Evolutionary conservation across 148 eudicot genomes (phyloP).

Genomic region (Gaultheria prostrata): DNA sequence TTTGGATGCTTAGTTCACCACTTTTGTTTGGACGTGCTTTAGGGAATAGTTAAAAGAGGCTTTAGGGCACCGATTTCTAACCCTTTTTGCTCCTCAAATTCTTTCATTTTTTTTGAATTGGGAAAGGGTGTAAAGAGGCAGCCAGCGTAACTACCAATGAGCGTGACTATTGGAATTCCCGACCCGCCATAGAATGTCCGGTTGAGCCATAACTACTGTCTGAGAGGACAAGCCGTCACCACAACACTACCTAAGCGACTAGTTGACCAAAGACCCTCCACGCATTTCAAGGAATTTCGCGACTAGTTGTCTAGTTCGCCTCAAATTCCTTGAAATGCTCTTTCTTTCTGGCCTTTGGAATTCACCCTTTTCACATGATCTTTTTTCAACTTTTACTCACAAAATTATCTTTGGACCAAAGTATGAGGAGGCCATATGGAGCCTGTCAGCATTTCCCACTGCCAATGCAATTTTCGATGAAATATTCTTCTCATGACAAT

Average conservation of each 20-base stretch:
- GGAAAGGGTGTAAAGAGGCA: too few relatives aligned
- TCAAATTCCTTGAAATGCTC: constrained; percentile 27
- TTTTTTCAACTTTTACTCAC: background rate
- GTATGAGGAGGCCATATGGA: constrained; percentile 19
- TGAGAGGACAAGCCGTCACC: too few relatives aligned
- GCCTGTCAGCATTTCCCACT: constrained; percentile 5
- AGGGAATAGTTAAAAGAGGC: constrained; percentile 17
- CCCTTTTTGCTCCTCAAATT: constrained; percentile 38
- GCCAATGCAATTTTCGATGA: background rate
- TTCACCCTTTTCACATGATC: constrained; percentile 14
- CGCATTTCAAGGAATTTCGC: too few relatives aligned
- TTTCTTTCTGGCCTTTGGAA: constrained; percentile 14
- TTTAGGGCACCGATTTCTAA: constrained; percentile 43
- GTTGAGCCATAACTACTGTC: too few relatives aligned
- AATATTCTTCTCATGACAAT: background rate
- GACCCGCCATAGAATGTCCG: too few relatives aligned
- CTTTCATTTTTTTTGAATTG: too few relatives aligned
- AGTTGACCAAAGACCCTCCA: too few relatives aligned
- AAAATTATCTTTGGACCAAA: constrained; percentile 13
- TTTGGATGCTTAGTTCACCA: constrained; percentile 28
- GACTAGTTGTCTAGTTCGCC: too few relatives aligned
- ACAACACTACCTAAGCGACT: too few relatives aligned
- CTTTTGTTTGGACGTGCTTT: constrained; percentile 9
- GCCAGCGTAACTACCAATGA: too few relatives aligned
- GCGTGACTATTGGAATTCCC: too few relatives aligned